A percentile compares a stretch with the other conserved stretches of the same genome.
phyloP scores from a whole-genome alignment of 2,329 filamentous ascomycete species.

The Cladorrhinum sp. region DNA sequence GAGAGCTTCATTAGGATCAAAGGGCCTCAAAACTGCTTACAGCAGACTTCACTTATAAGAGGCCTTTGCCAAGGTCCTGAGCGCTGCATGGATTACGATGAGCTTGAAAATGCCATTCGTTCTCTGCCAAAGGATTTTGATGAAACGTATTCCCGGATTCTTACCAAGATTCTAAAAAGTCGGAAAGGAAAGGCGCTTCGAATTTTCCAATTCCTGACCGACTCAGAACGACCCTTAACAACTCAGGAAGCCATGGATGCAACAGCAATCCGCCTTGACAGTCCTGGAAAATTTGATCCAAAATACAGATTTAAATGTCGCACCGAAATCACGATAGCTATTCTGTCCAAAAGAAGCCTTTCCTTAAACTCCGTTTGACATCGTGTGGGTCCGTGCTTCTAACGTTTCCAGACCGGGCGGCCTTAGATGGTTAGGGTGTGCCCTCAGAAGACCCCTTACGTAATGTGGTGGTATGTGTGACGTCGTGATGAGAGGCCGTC shows the following conservation, averaged over 20 bases:
- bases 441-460: too few species aligned
- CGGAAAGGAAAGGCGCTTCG: constrained; percentile 4
- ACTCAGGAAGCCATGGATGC: constrained; percentile 7
- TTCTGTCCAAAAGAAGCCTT: too few species aligned
- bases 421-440: too few species aligned
- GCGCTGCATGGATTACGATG: background rate
- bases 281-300: constrained; percentile 2
- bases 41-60: too few species aligned
- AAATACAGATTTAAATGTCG: background rate
- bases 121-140: constrained; percentile 4
- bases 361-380: too few species aligned
- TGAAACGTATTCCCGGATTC: constrained; percentile 7
- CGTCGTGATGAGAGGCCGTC: too few species aligned
- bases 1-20: too few species aligned
- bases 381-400: too few species aligned
- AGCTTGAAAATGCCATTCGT: background rate
- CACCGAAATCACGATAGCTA: constrained; percentile 4
- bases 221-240: constrained; percentile 6
- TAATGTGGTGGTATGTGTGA: too few species aligned
- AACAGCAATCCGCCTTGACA: constrained; percentile 1
- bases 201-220: constrained; percentile 8
- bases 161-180: background rate
- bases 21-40: too few species aligned
- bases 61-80: too few species aligned
- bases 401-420: too few species aligned